Evolutionary conservation across 1,284 basidiomycete species (phyloP), one percentile per base, ranked within the genome.

Genomic region (Megacollybia platyphylla): DNA sequence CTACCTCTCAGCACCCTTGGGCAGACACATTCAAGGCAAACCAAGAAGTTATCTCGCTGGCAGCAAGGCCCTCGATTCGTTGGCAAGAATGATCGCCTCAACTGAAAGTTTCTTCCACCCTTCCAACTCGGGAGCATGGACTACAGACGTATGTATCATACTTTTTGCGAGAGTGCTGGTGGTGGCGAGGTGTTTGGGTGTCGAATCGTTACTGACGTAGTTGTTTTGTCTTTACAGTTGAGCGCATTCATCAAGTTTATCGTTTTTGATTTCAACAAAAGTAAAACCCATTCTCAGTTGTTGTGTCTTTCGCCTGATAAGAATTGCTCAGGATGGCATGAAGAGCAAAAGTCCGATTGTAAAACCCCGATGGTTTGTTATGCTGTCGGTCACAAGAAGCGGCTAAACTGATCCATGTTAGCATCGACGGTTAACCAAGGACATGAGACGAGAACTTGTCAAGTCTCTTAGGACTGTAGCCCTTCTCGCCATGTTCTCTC

Each of bases 61-160:
- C 3, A 88, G 80, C 31, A 87, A 81, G 58, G 89, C 91, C 3
- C 65, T 97, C 44, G 89, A 93, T 54, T 85, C 88, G 18, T 65
- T 96, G 9, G 79, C 79, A 13, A 81, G 81, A 56, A 66, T 96
- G 47, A 80, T 97, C 47, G 87, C 88, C 15, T 90, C 87, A 7
- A 87, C 83, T 27, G 91, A 97, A 61, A 85, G 76, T 46, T 90
- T 87, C 62, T 92, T 90, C 59, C 88, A 91, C 57, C 86, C 86
- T 0, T 76, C 80, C 4, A 83, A 82, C 51, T 77, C 79, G 2
- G 81, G 81, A 4, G 64, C 69, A 17, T 85, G 79, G 77, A 84
- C 80, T 6, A 59, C 67, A 41, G 72, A 84, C 67, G 75, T 80
- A 64, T 51, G 80, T 61, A 26, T 36, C 26, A 15, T 32, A 18